phyloP scores from a whole-genome alignment of 352 stramenopile species.

The Globisporangium spinosum region DNA sequence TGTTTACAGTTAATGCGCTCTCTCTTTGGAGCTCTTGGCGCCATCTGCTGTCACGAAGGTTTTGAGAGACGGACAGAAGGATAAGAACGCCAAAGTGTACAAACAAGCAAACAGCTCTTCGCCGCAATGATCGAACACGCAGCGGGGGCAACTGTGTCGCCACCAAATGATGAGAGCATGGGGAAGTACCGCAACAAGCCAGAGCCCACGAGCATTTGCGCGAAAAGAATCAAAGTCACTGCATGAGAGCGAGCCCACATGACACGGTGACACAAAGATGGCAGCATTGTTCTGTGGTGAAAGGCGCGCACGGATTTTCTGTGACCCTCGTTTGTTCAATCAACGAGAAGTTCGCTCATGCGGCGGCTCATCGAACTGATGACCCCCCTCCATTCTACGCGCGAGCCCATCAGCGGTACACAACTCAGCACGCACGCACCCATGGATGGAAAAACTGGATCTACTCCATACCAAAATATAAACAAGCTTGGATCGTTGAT shows the following conservation, averaged over 20 bases:
- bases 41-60: neutral
- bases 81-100: neutral
- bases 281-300: neutral
- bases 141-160: neutral
- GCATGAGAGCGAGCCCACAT: neutral
- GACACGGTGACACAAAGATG: neutral
- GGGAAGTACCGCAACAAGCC: neutral
- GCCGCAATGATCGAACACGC: neutral
- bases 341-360: neutral
- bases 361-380: neutral
- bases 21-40: neutral
- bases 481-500: neutral
- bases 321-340: neutral
- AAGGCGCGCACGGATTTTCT: neutral
- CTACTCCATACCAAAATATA: conserved; percentile 5
- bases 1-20: too few species aligned
- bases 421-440: neutral
- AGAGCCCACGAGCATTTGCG: neutral
- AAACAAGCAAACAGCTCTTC: neutral
- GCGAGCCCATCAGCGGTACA: neutral
- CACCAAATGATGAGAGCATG: neutral
- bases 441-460: neutral
- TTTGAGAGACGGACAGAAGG: neutral
- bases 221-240: neutral
- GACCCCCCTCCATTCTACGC: neutral